These are phyloP conservation scores for Juglanconis sp. DNA, from an alignment of 2,329 filamentous ascomycete genomes.

Conservation along the genomic window DNA sequence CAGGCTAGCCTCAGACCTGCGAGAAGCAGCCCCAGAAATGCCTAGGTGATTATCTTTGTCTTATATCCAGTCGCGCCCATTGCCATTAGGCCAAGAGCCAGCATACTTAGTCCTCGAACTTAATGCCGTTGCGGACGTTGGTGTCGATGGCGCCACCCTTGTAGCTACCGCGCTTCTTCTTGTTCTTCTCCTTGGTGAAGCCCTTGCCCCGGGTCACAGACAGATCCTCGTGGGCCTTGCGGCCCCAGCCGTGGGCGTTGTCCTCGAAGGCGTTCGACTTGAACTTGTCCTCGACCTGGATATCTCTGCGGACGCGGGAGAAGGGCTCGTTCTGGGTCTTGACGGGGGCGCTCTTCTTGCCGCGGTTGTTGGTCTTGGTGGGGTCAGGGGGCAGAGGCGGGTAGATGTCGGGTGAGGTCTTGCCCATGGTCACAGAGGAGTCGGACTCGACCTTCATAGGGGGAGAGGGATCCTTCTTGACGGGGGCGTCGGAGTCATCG, in stretches of 20 bases:
- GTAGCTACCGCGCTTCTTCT: slow-evolving; percentile 91
- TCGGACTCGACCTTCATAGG: slow-evolving; percentile 32
- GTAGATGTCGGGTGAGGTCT: slow-evolving; percentile 48
- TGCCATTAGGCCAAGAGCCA: background rate
- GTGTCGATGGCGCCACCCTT: slow-evolving; percentile 86
- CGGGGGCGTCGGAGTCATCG: slow-evolving; percentile 22
- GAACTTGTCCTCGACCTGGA: slow-evolving; percentile 65
- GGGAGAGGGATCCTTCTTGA: slow-evolving; percentile 24
- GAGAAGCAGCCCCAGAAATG: background rate
- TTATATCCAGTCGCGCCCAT: no score
- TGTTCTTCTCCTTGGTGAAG: slow-evolving; percentile 99
- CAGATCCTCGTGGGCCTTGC: slow-evolving; percentile 82
- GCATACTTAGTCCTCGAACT: slow-evolving; percentile 78
- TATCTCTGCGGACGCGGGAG: slow-evolving; percentile 71
- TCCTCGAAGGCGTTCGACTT: slow-evolving; percentile 69
- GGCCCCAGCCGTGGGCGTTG: slow-evolving; percentile 80
- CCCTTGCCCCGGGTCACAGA: slow-evolving; percentile 91
- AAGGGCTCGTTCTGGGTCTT: slow-evolving; percentile 63
- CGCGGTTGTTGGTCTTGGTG: slow-evolving; percentile 36
- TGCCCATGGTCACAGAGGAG: slow-evolving; percentile 46
- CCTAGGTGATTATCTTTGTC: background rate
- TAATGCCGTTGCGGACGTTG: slow-evolving; percentile 76
- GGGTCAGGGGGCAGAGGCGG: slow-evolving; percentile 53
- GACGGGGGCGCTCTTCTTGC: slow-evolving; percentile 45
- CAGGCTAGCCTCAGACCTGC: background rate